These are phyloP conservation scores for Leccinum incarnatum DNA, from an alignment of 768 basidiomycete genomes.

Conservation along the genomic window DNA sequence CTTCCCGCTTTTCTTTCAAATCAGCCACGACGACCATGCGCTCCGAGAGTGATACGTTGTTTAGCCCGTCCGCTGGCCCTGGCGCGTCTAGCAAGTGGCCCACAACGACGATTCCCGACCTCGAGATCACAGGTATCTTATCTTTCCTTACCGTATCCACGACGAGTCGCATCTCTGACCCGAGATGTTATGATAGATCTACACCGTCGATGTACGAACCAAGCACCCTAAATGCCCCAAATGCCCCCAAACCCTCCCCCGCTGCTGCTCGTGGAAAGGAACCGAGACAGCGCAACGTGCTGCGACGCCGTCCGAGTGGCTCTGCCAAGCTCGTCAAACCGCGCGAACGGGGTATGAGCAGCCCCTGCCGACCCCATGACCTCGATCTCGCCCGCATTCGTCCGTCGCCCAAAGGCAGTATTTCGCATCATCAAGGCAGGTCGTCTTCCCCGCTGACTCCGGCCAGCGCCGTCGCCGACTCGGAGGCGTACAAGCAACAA, in stretches of 20 bases:
- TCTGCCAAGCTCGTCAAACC: constrained; percentile 21
- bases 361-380: not conserved
- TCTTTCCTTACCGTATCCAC: constrained; percentile 1
- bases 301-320: constrained; percentile 32
- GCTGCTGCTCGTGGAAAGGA: constrained; percentile 7
- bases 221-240: not conserved
- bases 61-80: constrained; percentile 11
- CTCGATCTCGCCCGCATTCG: not conserved
- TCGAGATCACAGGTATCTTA: no score
- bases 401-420: not conserved
- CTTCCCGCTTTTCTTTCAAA: constrained; percentile 22
- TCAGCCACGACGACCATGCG: constrained; percentile 9
- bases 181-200: constrained; percentile 1
- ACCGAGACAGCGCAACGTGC: constrained; percentile 28
- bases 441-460: constrained; percentile 37
- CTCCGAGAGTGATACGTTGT: constrained; percentile 10
- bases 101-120: no score
- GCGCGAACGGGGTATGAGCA: constrained; percentile 14
- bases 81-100: not conserved
- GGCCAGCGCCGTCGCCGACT: constrained; percentile 40
- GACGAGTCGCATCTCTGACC: not conserved
- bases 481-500: constrained; percentile 42
- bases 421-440: not conserved
- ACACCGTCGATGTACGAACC: constrained; percentile 23
- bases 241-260: not conserved